phyloP scores from a whole-genome alignment of 331 rosid genomes.

The Malus hybrid region DNA sequence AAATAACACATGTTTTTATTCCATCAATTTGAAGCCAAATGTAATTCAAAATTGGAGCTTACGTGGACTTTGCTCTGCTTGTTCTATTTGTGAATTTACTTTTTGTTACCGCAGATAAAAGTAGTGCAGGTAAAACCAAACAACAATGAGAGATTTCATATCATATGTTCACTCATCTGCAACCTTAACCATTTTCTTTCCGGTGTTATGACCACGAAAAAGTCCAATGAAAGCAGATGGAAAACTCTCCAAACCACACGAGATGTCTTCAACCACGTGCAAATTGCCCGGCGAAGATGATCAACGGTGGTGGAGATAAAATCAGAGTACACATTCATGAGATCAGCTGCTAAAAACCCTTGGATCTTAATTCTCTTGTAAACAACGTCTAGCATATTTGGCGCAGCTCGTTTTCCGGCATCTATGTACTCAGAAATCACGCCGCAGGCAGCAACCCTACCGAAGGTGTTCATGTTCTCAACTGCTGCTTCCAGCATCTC shows the following conservation, averaged over 20 bases:
- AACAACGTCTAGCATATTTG: conserved; percentile 46
- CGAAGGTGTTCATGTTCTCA: conserved; percentile 50
- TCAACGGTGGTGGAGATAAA: conserved; percentile 33
- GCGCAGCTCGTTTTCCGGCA: conserved; percentile 31
- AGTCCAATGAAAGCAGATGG: conserved; percentile 66
- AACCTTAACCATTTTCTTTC: conserved; percentile 53
- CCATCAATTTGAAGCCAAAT: too few relatives aligned
- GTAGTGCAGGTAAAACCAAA: not conserved
- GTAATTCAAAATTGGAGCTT: too few relatives aligned
- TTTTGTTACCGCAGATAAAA: too few relatives aligned
- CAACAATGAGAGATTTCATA: not conserved
- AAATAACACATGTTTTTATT: too few relatives aligned
- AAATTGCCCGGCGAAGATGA: conserved; percentile 34
- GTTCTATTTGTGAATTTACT: too few relatives aligned
- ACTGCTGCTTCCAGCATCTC: conserved; percentile 67
- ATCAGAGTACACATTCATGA: conserved; percentile 21
- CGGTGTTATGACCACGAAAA: conserved; percentile 52
- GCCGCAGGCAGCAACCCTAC: conserved; percentile 67
- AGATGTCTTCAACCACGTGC: conserved; percentile 44
- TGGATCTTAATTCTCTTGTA: conserved; percentile 54
- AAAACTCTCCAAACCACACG: conserved; percentile 46
- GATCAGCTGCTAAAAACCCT: conserved; percentile 52
- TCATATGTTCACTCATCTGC: conserved; percentile 24
- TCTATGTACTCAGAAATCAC: conserved; percentile 54
- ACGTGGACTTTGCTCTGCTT: too few relatives aligned